Percentiles rank a stretch among this genome's conserved stretches.
Evolutionary conservation across 164 flowering plant species (phyloP).

Genomic region (Piper longum): DNA sequence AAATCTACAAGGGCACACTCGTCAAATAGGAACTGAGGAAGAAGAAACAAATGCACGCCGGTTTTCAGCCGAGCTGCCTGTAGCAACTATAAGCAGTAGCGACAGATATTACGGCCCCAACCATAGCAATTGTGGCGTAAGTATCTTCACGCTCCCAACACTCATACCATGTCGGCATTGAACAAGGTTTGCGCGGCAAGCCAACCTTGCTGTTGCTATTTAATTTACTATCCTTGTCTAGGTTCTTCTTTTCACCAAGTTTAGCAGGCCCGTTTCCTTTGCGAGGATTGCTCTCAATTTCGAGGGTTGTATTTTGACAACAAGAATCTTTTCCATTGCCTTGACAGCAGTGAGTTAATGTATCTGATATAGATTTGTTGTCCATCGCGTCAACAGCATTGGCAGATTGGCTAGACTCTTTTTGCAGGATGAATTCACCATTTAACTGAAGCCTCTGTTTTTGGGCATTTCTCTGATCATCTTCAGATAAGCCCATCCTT

Average conservation of each 20-base stretch:
- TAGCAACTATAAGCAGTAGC: conserved; percentile 59
- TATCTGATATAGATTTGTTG: conserved; percentile 20
- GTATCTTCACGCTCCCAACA: conserved; percentile 93
- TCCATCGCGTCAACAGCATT: conserved; percentile 1
- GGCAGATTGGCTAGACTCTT: conserved; percentile 13
- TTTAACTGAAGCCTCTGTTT: conserved; percentile 35
- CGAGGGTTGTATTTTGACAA: conserved; percentile 29
- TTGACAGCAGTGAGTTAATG: conserved; percentile 37
- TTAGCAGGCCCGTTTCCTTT: neutral
- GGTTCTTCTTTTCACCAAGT: neutral
- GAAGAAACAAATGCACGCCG: neutral
- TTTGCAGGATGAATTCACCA: conserved; percentile 16
- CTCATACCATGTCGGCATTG: conserved; percentile 71
- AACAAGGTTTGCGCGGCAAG: conserved; percentile 32
- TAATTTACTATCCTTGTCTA: conserved; percentile 4
- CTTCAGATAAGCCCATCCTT: conserved; percentile 93
- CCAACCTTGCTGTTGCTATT: conserved; percentile 19
- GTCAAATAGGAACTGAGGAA: neutral
- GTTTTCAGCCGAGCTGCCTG: conserved; percentile 32
- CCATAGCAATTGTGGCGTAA: conserved; percentile 70
- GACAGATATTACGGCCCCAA: conserved; percentile 60
- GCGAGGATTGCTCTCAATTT: too few species aligned
- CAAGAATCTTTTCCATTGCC: conserved; percentile 37
- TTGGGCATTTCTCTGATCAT: conserved; percentile 55
- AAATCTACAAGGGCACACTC: neutral